Evolutionary conservation across 2,329 filamentous ascomycete genomes (phyloP).

Genomic region (Aspergillus udagawae): DNA sequence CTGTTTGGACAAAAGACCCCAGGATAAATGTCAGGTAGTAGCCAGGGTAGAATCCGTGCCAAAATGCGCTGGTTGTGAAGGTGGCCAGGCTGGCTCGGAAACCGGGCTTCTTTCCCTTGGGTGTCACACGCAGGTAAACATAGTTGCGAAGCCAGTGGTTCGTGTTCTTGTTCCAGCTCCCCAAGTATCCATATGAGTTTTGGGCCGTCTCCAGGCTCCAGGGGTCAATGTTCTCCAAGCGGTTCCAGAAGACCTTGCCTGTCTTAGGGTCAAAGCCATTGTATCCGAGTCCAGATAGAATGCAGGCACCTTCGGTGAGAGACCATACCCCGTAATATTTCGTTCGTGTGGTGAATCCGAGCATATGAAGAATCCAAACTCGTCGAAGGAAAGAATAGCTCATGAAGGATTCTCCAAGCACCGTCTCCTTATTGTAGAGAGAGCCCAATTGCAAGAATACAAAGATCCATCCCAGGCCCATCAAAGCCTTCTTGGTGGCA

Average conservation of each 20-base stretch:
- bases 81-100: slow-evolving; percentile 93
- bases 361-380: slow-evolving; percentile 76
- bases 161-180: slow-evolving; percentile 97
- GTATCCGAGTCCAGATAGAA: slow-evolving; percentile 88
- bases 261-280: slow-evolving; percentile 84
- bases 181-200: slow-evolving; percentile 88
- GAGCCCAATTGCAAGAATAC: slow-evolving; percentile 69
- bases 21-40: slow-evolving; percentile 91
- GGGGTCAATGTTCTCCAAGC: slow-evolving; percentile 83
- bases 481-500: slow-evolving; percentile 69
- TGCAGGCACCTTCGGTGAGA: slow-evolving; percentile 88
- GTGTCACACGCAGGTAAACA: slow-evolving; percentile 90
- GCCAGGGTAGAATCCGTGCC: slow-evolving; percentile 97
- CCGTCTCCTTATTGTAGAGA: slow-evolving; percentile 60
- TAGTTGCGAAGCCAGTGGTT: slow-evolving; percentile 97
- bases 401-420: slow-evolving; percentile 65
- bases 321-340: slow-evolving; percentile 99
- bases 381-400: slow-evolving; percentile 66
- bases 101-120: slow-evolving; percentile 90
- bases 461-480: slow-evolving; percentile 74
- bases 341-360: slow-evolving; percentile 73
- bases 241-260: slow-evolving; percentile 83
- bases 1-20: slow-evolving; percentile 86
- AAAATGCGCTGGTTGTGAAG: slow-evolving; percentile 89
- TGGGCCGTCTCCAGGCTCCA: slow-evolving; percentile 83